Conservation (phyloP, 345 rosid species). For the Excoecaria cochinchinensis region DNA sequence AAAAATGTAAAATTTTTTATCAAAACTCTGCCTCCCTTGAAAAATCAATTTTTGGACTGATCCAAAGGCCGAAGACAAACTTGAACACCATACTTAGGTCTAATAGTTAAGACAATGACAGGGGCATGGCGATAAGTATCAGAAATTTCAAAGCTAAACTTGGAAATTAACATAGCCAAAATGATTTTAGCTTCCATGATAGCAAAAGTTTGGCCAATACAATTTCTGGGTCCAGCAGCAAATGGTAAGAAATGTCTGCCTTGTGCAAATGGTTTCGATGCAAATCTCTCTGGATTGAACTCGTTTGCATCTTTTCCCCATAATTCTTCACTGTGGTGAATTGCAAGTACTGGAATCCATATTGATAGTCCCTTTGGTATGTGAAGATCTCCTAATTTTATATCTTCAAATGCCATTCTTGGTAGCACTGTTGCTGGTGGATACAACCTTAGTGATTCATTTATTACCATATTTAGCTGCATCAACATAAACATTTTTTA, state of each 20-base stretch:
- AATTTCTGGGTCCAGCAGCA: conserved; percentile 78
- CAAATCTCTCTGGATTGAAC: conserved; percentile 79
- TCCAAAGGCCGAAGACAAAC: conserved; percentile 49
- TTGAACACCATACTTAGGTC: conserved; percentile 78
- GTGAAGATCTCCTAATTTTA: conserved; percentile 67
- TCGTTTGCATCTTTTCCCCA: conserved; percentile 92
- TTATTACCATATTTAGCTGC: conserved; percentile 85
- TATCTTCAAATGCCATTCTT: conserved; percentile 87
- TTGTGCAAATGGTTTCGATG: conserved; percentile 41
- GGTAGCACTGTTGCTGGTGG: conserved; percentile 92
- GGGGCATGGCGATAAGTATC: conserved; percentile 75
- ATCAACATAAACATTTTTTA: background rate
- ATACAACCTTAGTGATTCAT: conserved; percentile 81
- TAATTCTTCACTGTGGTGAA: conserved; percentile 76
- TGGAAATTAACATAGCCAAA: conserved; percentile 61
- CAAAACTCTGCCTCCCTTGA: background rate
- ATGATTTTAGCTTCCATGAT: conserved; percentile 84
- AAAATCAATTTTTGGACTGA: conserved; percentile 10
- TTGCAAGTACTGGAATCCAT: conserved; percentile 93
- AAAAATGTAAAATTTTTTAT: background rate
- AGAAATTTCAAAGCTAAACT: conserved; percentile 55
- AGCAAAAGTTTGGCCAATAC: conserved; percentile 74
- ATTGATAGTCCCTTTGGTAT: conserved; percentile 89
- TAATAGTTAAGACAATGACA: conserved; percentile 60
- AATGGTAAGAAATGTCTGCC: conserved; percentile 75